A percentile compares a stretch with the other conserved stretches of the same genome.
These are phyloP conservation scores for Trichoderma guizhouense DNA, from an alignment of 2,329 filamentous ascomycete species.

Conservation along the genomic window DNA sequence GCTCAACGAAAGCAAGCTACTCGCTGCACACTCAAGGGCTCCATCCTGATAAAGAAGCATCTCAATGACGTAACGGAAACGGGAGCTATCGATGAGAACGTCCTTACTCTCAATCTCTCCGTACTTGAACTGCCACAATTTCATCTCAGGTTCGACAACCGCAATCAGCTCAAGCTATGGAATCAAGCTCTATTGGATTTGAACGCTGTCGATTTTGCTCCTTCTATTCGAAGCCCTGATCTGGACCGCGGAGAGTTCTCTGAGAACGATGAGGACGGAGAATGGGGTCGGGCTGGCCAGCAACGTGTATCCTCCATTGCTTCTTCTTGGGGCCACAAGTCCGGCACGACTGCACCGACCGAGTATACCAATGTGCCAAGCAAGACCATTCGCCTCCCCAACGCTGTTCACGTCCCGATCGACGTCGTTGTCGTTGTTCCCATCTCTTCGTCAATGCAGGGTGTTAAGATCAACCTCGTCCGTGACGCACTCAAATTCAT, in stretches of 20 bases:
- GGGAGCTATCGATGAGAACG: slow-evolving; percentile 67
- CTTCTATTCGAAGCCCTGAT: slow-evolving; percentile 65
- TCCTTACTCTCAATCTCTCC: slow-evolving; percentile 85
- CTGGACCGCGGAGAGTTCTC: slow-evolving; percentile 75
- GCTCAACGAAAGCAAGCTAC: slow-evolving; percentile 58
- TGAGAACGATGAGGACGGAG: slow-evolving; percentile 78
- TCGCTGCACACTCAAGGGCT: slow-evolving; percentile 89
- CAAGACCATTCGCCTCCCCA: slow-evolving; percentile 39
- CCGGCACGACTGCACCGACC: slow-evolving; percentile 81
- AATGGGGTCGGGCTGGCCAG: slow-evolving; percentile 64
- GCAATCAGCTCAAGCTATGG: slow-evolving; percentile 84
- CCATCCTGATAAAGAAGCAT: slow-evolving; percentile 97
- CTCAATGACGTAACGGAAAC: slow-evolving; percentile 81
- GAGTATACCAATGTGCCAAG: slow-evolving; percentile 77
- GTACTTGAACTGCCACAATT: slow-evolving; percentile 92
- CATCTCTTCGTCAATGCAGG: slow-evolving; percentile 97
- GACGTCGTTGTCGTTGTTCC: slow-evolving; percentile 96
- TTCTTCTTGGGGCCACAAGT: slow-evolving; percentile 79
- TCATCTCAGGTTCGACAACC: slow-evolving; percentile 83
- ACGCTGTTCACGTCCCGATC: slow-evolving; percentile 78
- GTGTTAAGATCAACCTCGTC: slow-evolving; percentile 94
- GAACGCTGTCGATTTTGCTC: slow-evolving; percentile 61
- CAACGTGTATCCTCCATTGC: slow-evolving; percentile 78
- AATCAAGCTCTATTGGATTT: slow-evolving; percentile 82
- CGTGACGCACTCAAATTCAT: slow-evolving; percentile 90